Conservation (phyloP, 179 eudicot genomes). For the Gypsophila paniculata region DNA sequence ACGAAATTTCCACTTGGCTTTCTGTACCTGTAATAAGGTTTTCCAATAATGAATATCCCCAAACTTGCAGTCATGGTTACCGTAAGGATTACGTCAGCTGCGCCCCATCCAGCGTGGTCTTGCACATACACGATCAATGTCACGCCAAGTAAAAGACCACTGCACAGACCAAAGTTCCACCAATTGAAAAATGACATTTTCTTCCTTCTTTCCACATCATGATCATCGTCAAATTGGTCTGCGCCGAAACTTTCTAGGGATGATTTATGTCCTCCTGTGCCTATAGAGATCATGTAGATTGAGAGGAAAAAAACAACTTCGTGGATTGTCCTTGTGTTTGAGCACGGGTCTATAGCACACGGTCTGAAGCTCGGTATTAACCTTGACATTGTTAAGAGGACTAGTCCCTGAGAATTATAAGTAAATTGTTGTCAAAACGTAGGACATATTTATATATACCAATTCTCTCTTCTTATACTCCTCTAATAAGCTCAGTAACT, state of each 20-base stretch:
- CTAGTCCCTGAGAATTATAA: slow-evolving; percentile 8
- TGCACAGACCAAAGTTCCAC: slow-evolving; percentile 19
- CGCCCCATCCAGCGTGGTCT: slow-evolving; percentile 14
- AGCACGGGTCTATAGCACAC: slow-evolving; percentile 5
- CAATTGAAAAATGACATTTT: slow-evolving; percentile 19
- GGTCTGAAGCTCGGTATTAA: slow-evolving; percentile 12
- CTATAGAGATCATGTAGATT: slow-evolving; percentile 15
- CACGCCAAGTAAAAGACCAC: slow-evolving; percentile 12
- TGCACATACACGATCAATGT: slow-evolving; percentile 18
- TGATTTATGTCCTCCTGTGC: slow-evolving; percentile 18
- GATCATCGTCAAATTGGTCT: slow-evolving; percentile 21
- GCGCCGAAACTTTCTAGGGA: slow-evolving; percentile 15
- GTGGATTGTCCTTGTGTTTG: slow-evolving; percentile 6
- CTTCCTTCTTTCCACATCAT: slow-evolving; percentile 10
- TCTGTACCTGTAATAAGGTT: slow-evolving; percentile 16
- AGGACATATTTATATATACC: no score
- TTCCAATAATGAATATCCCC: slow-evolving; percentile 5
- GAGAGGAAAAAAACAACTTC: slow-evolving; percentile 5
- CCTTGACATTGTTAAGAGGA: slow-evolving; percentile 17
- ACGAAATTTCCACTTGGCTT: slow-evolving; percentile 12
- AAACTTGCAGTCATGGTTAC: slow-evolving; percentile 1
- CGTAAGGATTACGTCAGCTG: slow-evolving; percentile 11
- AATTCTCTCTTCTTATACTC: no score
- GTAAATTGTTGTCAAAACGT: background rate
- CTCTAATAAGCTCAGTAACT: no score